Conservation (phyloP, 441 rosid species). For the Gossypium schwendimanii region DNA sequence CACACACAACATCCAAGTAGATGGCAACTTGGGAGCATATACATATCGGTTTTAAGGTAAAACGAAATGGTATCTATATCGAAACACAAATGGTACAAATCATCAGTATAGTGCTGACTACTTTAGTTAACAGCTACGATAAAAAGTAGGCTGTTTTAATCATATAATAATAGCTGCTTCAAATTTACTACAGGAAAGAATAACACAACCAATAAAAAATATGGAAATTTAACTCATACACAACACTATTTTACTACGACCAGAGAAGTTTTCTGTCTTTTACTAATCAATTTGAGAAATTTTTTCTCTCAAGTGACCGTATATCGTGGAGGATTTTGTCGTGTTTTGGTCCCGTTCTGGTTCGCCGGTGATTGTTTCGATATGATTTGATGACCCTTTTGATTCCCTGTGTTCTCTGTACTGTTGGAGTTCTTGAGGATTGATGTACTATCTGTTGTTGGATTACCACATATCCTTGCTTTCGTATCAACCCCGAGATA, state of each 20-base stretch:
- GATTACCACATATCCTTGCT: slow-evolving; percentile 42
- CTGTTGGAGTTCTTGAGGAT: slow-evolving; percentile 20
- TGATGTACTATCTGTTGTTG: slow-evolving; percentile 26
- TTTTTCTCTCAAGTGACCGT: slow-evolving; percentile 6
- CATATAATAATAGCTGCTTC: not conserved
- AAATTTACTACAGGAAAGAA: not conserved
- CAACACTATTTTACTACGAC: not conserved
- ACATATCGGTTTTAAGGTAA: too few species aligned
- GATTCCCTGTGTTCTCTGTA: slow-evolving; percentile 25
- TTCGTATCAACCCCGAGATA: slow-evolving; percentile 60
- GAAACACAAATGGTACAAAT: too few species aligned
- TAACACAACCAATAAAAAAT: not conserved
- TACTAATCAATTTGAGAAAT: not conserved
- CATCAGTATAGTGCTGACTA: too few species aligned
- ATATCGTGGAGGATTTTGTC: slow-evolving; percentile 29
- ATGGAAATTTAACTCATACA: not conserved
- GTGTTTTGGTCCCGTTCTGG: slow-evolving; percentile 12
- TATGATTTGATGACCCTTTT: slow-evolving; percentile 21
- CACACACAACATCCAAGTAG: too few species aligned
- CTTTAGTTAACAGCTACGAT: not conserved
- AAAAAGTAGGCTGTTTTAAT: not conserved
- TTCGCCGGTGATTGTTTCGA: slow-evolving; percentile 19
- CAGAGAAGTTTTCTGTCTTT: not conserved
- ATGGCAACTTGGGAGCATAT: too few species aligned
- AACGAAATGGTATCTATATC: too few species aligned